A percentile compares a stretch with the other conserved stretches of the same genome.
Conservation (phyloP, 1,284 basidiomycete genomes). For the Thecaphora thlaspeos region DNA sequence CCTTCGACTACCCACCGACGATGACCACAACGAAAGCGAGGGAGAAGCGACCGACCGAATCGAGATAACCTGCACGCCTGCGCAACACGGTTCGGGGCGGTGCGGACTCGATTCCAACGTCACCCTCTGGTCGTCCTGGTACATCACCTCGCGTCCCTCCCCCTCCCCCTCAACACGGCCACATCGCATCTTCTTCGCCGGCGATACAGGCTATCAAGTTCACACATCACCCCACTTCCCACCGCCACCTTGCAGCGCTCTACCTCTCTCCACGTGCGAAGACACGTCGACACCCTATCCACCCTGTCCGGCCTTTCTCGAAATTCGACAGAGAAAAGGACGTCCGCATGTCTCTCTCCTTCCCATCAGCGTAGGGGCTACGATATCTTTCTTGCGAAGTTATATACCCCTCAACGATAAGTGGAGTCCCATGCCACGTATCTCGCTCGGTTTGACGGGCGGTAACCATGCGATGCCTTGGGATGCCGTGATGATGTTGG, state of each 20-base stretch:
- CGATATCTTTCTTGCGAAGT: conserved; percentile 47
- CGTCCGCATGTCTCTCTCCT: conserved; percentile 42
- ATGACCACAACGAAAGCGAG: background rate
- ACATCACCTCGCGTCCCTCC: conserved; percentile 8
- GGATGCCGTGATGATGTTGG: conserved; percentile 44
- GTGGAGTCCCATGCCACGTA: conserved; percentile 41
- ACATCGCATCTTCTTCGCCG: conserved; percentile 42
- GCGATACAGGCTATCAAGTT: conserved; percentile 53
- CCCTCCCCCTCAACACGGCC: no score
- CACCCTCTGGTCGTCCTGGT: conserved; percentile 50
- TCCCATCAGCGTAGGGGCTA: conserved; percentile 54
- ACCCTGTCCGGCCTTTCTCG: conserved; percentile 46
- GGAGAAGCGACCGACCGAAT: conserved; percentile 6
- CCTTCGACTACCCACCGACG: conserved; percentile 3
- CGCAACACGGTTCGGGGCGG: conserved; percentile 54
- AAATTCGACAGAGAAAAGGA: conserved; percentile 39
- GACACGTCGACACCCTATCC: no score
- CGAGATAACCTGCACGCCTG: conserved; percentile 44
- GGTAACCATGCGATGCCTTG: conserved; percentile 51
- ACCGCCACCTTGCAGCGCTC: no score
- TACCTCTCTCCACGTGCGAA: no score
- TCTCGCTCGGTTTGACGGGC: conserved; percentile 41
- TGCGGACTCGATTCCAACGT: conserved; percentile 38
- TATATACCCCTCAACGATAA: conserved; percentile 43
- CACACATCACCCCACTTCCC: conserved; percentile 7